These are phyloP conservation scores for Solanum tarijense DNA, from an alignment of 257 asterid species.

Conservation along the genomic window DNA sequence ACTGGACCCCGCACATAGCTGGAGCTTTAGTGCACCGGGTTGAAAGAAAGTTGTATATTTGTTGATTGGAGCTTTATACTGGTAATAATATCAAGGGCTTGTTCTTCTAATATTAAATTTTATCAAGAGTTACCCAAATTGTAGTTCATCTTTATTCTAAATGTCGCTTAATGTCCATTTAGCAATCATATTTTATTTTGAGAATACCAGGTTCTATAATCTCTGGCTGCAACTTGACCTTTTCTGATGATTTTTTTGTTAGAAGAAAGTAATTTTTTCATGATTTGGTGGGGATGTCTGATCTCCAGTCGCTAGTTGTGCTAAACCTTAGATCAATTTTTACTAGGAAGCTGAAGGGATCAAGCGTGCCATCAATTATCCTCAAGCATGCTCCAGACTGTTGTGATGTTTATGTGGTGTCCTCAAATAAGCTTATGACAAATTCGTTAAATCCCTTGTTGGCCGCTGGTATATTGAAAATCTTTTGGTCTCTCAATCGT, in stretches of 20 bases:
- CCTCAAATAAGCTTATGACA: conserved; percentile 33
- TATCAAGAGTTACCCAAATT: neutral
- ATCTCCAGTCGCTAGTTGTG: neutral
- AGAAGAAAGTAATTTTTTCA: neutral
- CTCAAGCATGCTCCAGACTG: conserved; percentile 55
- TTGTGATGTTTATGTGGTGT: conserved; percentile 51
- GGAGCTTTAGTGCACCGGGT: neutral
- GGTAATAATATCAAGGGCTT: neutral
- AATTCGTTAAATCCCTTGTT: conserved; percentile 38
- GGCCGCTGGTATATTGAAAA: conserved; percentile 32
- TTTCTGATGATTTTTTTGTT: neutral
- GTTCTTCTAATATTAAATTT: neutral
- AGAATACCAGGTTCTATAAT: neutral
- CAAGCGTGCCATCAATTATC: conserved; percentile 57
- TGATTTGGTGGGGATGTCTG: neutral
- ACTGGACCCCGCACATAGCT: neutral
- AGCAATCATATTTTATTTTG: neutral
- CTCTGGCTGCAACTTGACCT: neutral
- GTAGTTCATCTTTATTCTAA: neutral
- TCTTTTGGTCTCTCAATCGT: neutral
- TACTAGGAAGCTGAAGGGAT: conserved; percentile 44
- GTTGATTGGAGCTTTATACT: neutral
- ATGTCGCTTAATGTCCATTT: neutral
- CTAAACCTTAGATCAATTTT: neutral
- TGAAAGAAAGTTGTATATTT: neutral